phyloP scores from a whole-genome alignment of 768 basidiomycete species.

The Daedalea quercina region DNA sequence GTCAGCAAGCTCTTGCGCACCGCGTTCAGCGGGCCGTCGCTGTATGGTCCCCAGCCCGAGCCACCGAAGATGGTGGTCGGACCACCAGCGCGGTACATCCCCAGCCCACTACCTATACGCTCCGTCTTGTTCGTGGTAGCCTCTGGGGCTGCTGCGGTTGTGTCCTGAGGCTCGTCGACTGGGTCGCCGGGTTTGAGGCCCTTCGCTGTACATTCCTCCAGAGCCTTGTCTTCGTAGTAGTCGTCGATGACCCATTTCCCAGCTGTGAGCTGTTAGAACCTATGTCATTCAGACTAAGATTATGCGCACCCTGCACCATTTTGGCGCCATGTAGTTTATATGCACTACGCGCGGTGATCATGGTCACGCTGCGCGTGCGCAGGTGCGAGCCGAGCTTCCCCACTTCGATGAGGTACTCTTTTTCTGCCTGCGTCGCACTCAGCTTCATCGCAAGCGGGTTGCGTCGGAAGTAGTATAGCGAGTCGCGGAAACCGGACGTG shows the following conservation, averaged over 20 bases:
- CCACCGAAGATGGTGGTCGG: constrained; percentile 90
- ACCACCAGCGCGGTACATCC: constrained; percentile 85
- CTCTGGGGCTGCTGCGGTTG: constrained; percentile 44
- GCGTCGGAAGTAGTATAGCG: constrained; percentile 94
- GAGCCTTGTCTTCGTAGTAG: constrained; percentile 86
- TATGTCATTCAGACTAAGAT: background rate
- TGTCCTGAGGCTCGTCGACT: constrained; percentile 79
- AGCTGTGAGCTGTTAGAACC: constrained; percentile 38
- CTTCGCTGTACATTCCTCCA: constrained; percentile 69
- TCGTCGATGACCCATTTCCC: constrained; percentile 93
- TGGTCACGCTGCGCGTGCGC: constrained; percentile 86
- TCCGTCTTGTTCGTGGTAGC: constrained; percentile 43
- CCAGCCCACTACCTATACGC: constrained; percentile 44
- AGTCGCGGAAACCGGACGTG: constrained; percentile 93
- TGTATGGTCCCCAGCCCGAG: constrained; percentile 80
- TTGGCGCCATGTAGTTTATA: constrained; percentile 94
- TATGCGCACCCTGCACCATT: constrained; percentile 67
- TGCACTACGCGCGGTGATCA: constrained; percentile 87
- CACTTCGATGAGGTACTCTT: constrained; percentile 83
- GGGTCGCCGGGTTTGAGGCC: constrained; percentile 79
- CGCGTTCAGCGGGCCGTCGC: constrained; percentile 79
- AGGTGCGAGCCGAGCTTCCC: constrained; percentile 88
- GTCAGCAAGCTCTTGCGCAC: constrained; percentile 75
- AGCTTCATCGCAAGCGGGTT: constrained; percentile 89
- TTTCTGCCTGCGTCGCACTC: constrained; percentile 83